phyloP scores from a whole-genome alignment of 2,329 filamentous ascomycete species.

The Sarocladiaceae sp. region DNA sequence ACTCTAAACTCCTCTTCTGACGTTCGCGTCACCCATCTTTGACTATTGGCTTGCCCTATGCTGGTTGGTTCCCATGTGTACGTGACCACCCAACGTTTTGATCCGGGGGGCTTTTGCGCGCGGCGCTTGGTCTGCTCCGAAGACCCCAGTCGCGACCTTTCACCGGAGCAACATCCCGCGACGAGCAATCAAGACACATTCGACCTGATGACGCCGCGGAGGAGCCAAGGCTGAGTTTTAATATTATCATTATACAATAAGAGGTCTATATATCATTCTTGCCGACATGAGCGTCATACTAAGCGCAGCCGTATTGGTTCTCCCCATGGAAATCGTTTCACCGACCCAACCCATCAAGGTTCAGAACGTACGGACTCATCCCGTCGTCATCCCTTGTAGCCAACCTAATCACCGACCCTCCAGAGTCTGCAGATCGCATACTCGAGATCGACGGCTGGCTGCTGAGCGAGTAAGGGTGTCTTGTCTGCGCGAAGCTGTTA shows the following conservation, averaged over 20 bases:
- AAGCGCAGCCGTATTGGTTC: too few relatives aligned
- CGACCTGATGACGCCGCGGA: not conserved
- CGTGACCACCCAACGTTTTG: too few relatives aligned
- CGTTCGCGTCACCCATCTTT: not conserved
- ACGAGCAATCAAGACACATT: too few relatives aligned
- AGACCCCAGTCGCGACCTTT: too few relatives aligned
- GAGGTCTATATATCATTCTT: slow-evolving; percentile 1
- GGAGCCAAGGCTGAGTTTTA: not conserved
- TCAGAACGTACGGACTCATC: slow-evolving; percentile 31
- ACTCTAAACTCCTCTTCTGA: slow-evolving; percentile 27
- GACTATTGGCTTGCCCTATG: not conserved
- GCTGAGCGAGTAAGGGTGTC: slow-evolving; percentile 29
- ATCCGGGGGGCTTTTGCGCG: too few relatives aligned
- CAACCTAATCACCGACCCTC: slow-evolving; percentile 41
- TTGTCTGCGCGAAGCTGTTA: slow-evolving; percentile 36
- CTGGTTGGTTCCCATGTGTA: too few relatives aligned
- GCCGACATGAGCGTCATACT: slow-evolving; percentile 1
- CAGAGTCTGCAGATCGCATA: slow-evolving; percentile 30
- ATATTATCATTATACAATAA: slow-evolving; percentile 9
- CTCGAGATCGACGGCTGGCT: slow-evolving; percentile 34
- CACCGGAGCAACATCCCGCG: too few relatives aligned
- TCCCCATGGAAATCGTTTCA: too few relatives aligned
- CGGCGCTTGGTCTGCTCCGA: too few relatives aligned
- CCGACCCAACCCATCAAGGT: slow-evolving; percentile 18
- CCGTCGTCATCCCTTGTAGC: slow-evolving; percentile 29